Conservation (phyloP, 805 yeast genomes). For the Candida khao-thaluensis region DNA sequence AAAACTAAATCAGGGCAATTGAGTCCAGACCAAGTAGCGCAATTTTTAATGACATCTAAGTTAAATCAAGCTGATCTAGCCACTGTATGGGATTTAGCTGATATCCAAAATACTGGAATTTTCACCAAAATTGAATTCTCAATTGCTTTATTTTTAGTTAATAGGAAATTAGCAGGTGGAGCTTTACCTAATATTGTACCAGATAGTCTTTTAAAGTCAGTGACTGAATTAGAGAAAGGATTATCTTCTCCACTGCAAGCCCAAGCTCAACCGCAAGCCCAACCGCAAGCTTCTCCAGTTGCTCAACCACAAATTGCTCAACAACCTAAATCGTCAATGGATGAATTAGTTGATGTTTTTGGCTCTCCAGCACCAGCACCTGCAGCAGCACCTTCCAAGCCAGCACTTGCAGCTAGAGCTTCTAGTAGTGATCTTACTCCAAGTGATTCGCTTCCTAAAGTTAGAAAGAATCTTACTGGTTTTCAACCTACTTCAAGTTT, state of each 20-base stretch:
- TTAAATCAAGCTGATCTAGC: slow-evolving; percentile 84
- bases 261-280: background rate
- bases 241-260: background rate
- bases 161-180: slow-evolving; percentile 74
- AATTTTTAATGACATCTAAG: slow-evolving; percentile 83
- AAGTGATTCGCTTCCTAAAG: slow-evolving; percentile 29
- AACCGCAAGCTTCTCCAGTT: background rate
- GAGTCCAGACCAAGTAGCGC: slow-evolving; percentile 80
- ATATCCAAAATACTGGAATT: slow-evolving; percentile 79
- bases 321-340: slow-evolving; percentile 52
- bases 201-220: slow-evolving; percentile 48
- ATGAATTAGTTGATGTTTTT: slow-evolving; percentile 59
- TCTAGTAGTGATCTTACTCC: slow-evolving; percentile 35
- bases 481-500: slow-evolving; percentile 84
- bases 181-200: slow-evolving; percentile 81
- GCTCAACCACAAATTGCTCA: slow-evolving; percentile 6
- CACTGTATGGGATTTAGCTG: slow-evolving; percentile 91
- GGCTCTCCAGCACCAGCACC: slow-evolving; percentile 26
- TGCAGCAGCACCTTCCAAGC: slow-evolving; percentile 17
- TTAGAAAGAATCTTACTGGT: slow-evolving; percentile 34
- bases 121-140: slow-evolving; percentile 83
- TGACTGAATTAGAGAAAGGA: slow-evolving; percentile 17
- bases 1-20: slow-evolving; percentile 59
- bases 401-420: slow-evolving; percentile 22
- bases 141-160: slow-evolving; percentile 90